Evolutionary conservation across 208 protist genomes (phyloP).

Genomic region (Trypanosoma grayi): DNA sequence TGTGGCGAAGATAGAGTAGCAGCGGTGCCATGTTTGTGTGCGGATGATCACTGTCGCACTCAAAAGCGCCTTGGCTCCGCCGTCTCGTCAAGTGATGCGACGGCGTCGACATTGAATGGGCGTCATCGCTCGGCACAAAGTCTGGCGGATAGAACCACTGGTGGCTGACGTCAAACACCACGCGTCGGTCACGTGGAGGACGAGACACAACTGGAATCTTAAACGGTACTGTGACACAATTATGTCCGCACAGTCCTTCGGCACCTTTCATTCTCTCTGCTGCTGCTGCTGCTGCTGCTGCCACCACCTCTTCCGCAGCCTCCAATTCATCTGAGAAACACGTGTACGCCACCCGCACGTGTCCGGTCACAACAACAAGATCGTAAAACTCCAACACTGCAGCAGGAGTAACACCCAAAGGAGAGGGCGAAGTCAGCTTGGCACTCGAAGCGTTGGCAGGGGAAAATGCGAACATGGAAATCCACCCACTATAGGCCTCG

Average conservation of each 20-base stretch:
- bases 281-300: too few species aligned
- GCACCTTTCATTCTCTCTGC: not conserved
- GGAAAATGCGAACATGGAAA: conserved; percentile 25
- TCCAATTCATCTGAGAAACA: too few species aligned
- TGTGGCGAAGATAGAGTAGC: conserved; percentile 52
- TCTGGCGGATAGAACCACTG: conserved; percentile 93
- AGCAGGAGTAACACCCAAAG: not conserved
- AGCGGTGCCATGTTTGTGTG: conserved; percentile 94
- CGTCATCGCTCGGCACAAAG: conserved; percentile 93
- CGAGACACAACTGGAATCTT: conserved; percentile 36
- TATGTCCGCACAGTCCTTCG: not conserved
- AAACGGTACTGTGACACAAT: conserved; percentile 33
- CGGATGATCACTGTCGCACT: conserved; percentile 94
- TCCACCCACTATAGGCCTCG: conserved; percentile 21
- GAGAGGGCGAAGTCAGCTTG: not conserved
- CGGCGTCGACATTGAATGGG: conserved; percentile 29
- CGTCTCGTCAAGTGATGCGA: not conserved
- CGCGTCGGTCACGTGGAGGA: conserved; percentile 71
- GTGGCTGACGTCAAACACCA: conserved; percentile 95
- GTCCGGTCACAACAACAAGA: conserved; percentile 19
- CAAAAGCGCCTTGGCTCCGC: conserved; percentile 48
- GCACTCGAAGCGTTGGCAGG: conserved; percentile 20
- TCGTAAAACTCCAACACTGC: conserved; percentile 15
- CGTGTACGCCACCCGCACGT: conserved; percentile 8
- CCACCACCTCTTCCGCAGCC: not conserved